Evolutionary conservation across 1,139 yeast genomes (phyloP), one percentile per base, ranked within the genome.

Genomic region (Candida dubliniensis): DNA sequence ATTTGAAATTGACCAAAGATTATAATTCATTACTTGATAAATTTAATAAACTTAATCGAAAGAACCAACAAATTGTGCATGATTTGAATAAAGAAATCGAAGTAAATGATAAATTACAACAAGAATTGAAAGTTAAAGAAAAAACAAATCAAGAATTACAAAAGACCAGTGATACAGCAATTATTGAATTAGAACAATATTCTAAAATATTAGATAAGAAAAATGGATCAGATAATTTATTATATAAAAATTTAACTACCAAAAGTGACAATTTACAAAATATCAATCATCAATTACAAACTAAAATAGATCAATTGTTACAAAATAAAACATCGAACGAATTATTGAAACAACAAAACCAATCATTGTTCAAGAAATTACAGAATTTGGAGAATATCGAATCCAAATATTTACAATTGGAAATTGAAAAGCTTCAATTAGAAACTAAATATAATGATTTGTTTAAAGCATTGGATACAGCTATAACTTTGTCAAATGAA

Each of bases 351-450:
- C 77, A 70, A 47, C 72, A 72, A 48, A 71, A 68, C 41, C 44
- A 55, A 1, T 54, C 72, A 0, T 58, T 73, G 31, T 35, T 47
- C 30, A 59, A 62, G 12, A 78, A 76, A 49, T 44, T 83, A 8
- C 56, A 61, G 6, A 63, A 63, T 10, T 60, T 76, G 43, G 79
- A 77, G 34, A 61, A 60, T 0, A 52, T 79, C 3, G 77, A 82
- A 46, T 74, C 71, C 38, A 71, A 73, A 40, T 69, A 69, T 12
- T 76, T 79, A 34, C 74, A 74, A 11, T 57, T 81, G 14, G 84
- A 82, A 51, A 60, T 83, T 36, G 79, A 81, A 49, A 65, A 80
- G 46, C 60, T 80, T 14, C 71, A 74, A 31, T 58, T 82, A 34
- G 72, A 76, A 40, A 63, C 70, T 6, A 74, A 68, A 43, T 64